phyloP scores from a whole-genome alignment of 2,329 filamentous ascomycete genomes.

The Fusarium sp. region DNA sequence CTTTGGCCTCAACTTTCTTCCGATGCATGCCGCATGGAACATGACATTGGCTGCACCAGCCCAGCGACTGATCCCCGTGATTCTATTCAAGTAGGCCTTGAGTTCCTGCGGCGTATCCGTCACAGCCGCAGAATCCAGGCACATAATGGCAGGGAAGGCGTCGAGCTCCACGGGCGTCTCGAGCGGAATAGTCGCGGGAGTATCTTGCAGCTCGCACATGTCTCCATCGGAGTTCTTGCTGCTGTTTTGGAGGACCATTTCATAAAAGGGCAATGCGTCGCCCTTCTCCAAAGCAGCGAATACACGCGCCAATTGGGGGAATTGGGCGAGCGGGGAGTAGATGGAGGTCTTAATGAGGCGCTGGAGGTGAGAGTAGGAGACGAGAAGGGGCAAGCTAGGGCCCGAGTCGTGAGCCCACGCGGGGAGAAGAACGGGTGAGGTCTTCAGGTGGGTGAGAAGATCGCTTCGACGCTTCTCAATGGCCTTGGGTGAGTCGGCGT shows the following conservation, averaged over 20 bases:
- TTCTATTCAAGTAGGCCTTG: conserved; percentile 51
- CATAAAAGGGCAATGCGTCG: conserved; percentile 62
- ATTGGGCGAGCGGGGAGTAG: conserved; percentile 62
- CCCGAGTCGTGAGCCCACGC: conserved; percentile 46
- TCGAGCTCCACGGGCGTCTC: conserved; percentile 53
- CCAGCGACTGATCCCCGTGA: conserved; percentile 57
- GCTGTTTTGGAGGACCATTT: conserved; percentile 46
- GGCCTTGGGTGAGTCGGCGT: conserved; percentile 53
- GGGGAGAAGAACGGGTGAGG: conserved; percentile 61
- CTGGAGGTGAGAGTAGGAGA: conserved; percentile 66
- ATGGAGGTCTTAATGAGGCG: conserved; percentile 59
- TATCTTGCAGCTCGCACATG: conserved; percentile 47
- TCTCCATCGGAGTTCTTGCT: conserved; percentile 21
- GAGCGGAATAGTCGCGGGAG: conserved; percentile 48
- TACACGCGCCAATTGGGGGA: conserved; percentile 59
- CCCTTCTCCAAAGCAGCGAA: conserved; percentile 61
- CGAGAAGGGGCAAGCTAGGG: conserved; percentile 62
- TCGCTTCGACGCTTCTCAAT: conserved; percentile 57
- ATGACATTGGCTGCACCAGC: conserved; percentile 61
- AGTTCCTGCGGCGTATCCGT: conserved; percentile 55
- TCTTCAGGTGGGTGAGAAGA: conserved; percentile 60
- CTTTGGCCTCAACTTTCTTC: conserved; percentile 56
- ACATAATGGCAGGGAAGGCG: conserved; percentile 63
- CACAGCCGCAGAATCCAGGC: conserved; percentile 57
- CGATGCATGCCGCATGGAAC: conserved; percentile 58